Evolutionary conservation across 352 stramenopile species (phyloP).

Genomic region (Thalassiosira exigua): DNA sequence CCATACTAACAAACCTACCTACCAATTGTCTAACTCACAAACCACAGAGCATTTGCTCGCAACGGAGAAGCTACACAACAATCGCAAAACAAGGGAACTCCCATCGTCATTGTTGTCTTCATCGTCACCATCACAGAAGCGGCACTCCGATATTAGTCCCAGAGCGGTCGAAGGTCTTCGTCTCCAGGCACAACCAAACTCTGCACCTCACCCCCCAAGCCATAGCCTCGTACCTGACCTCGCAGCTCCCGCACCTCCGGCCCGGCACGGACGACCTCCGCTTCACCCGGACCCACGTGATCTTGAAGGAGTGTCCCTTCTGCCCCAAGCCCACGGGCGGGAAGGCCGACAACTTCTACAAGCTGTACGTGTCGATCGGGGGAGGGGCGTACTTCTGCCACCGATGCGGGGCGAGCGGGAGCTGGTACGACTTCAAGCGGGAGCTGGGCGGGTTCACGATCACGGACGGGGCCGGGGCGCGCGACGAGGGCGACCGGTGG

Average conservation of each 20-base stretch:
- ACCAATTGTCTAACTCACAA: too few species aligned
- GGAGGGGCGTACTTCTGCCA: conserved; percentile 84
- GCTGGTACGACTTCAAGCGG: conserved; percentile 84
- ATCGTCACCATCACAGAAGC: too few species aligned
- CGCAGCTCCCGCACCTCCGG: conserved; percentile 39
- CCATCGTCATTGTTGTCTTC: too few species aligned
- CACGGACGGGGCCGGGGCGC: background rate
- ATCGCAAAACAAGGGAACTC: too few species aligned
- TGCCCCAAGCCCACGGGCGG: conserved; percentile 72
- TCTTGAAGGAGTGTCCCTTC: conserved; percentile 79
- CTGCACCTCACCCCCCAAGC: conserved; percentile 60
- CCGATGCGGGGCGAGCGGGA: conserved; percentile 76
- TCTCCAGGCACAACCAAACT: conserved; percentile 72
- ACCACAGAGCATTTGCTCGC: too few species aligned
- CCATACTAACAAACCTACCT: too few species aligned
- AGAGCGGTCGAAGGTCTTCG: too few species aligned
- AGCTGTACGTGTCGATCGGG: conserved; percentile 72
- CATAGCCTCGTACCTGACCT: conserved; percentile 60
- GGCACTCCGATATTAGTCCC: too few species aligned
- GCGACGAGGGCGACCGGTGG: too few species aligned
- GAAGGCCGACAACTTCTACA: conserved; percentile 74
- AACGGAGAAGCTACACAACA: too few species aligned
- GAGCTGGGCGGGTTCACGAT: conserved; percentile 51
- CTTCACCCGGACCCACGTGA: conserved; percentile 64
- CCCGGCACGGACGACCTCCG: conserved; percentile 32